Evolutionary conservation across 2,329 filamentous ascomycete genomes (phyloP).

Genomic region (Colletotrichum cordylinicola): DNA sequence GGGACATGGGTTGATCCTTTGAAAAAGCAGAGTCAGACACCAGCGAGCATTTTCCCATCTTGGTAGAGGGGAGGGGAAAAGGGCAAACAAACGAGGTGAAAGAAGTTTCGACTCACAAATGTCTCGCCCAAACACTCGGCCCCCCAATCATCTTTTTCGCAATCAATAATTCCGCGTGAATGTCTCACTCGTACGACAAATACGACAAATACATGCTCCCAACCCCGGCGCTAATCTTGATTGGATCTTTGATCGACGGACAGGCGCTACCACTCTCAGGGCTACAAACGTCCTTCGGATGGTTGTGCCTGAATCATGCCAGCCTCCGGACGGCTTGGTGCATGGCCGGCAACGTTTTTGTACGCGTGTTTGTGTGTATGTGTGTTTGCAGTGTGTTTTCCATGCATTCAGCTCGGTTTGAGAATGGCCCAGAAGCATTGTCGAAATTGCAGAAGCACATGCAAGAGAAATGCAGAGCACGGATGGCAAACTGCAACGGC

Average conservation of each 20-base stretch:
- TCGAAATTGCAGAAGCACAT: not conserved
- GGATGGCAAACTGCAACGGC: not conserved
- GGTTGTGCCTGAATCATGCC: not conserved
- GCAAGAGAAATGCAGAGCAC: not conserved
- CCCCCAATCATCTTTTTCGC: not conserved
- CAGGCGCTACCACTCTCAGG: not conserved
- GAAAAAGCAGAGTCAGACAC: not conserved
- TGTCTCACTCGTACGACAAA: conserved; percentile 2
- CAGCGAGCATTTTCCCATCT: not conserved
- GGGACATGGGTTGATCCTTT: not conserved
- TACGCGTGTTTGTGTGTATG: not conserved
- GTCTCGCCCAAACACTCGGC: not conserved
- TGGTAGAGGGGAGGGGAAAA: not conserved
- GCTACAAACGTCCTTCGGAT: not conserved
- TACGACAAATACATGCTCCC: not conserved
- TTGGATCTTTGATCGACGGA: not conserved
- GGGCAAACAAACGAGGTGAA: not conserved
- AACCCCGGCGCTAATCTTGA: not conserved
- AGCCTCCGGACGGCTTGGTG: not conserved
- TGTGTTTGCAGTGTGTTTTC: not conserved
- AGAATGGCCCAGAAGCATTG: not conserved
- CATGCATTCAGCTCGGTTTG: not conserved
- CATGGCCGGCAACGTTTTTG: not conserved
- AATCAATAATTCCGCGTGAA: conserved; percentile 2
- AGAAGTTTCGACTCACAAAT: not conserved